These are phyloP conservation scores for Diophrys sp. DNA, from an alignment of 73 alveolate species.

Conservation along the genomic window DNA sequence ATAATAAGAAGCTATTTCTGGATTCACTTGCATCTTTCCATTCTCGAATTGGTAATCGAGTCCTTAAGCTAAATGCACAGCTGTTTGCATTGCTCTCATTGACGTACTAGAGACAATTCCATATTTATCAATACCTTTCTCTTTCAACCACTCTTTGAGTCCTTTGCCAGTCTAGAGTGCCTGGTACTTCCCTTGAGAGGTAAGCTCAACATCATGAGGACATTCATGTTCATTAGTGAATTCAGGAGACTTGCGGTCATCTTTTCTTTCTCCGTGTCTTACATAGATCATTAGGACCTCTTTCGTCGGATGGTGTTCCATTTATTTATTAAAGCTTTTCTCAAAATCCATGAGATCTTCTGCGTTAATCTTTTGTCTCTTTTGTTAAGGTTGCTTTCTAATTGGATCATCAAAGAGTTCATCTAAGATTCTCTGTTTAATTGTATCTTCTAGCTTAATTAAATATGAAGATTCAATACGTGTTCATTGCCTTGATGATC, in stretches of 20 bases:
- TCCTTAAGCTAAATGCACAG: too few species aligned
- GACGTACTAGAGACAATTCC: too few species aligned
- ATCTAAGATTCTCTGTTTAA: constrained; percentile 45
- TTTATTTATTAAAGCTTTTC: not conserved
- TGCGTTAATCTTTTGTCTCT: constrained; percentile 26
- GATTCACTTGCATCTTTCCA: too few species aligned
- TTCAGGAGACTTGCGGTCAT: not conserved
- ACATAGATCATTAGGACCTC: not conserved
- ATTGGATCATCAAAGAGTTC: constrained; percentile 66
- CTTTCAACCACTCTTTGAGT: too few species aligned
- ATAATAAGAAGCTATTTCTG: too few species aligned
- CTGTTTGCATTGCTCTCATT: too few species aligned
- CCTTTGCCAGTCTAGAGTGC: too few species aligned
- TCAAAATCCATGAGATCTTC: constrained; percentile 41
- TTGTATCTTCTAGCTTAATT: not conserved
- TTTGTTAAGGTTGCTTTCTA: constrained; percentile 37
- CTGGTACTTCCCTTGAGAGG: too few species aligned
- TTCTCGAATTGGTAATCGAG: too few species aligned
- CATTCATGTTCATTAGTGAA: not conserved
- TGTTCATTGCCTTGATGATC: not conserved
- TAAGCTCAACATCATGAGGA: too few species aligned
- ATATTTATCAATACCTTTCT: too few species aligned
- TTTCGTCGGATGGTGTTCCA: not conserved
- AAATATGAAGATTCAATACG: not conserved
- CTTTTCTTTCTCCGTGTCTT: not conserved